These are phyloP conservation scores for Xylaria sp. DNA, from an alignment of 2,329 filamentous ascomycete species.

Conservation along the genomic window DNA sequence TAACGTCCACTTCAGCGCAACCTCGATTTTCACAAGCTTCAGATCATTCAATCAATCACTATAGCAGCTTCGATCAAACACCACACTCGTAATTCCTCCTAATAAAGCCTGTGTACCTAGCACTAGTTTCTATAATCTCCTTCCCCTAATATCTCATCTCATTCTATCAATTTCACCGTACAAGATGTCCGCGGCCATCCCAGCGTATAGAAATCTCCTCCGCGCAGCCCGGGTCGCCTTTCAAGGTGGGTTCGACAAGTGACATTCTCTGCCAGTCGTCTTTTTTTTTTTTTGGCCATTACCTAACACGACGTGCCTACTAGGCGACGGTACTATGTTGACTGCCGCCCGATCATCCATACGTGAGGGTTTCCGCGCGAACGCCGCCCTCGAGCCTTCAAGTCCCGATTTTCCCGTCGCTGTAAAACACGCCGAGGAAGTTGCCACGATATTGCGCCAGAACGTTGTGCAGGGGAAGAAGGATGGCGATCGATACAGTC, in stretches of 20 bases:
- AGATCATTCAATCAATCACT: background rate
- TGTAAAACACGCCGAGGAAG: conserved; percentile 82
- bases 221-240: conserved; percentile 87
- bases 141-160: background rate
- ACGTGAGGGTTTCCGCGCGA: conserved; percentile 76
- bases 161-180: background rate
- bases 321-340: conserved; percentile 77
- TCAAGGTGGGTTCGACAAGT: conserved; percentile 65
- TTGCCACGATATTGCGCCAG: conserved; percentile 79
- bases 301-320: conserved; percentile 5
- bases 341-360: conserved; percentile 77
- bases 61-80: background rate
- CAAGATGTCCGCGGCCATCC: conserved; percentile 58
- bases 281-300: background rate
- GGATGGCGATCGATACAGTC: conserved; percentile 68
- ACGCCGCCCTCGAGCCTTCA: conserved; percentile 66
- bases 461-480: conserved; percentile 88
- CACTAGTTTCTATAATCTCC: background rate
- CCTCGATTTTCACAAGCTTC: conserved; percentile 4
- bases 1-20: background rate
- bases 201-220: conserved; percentile 81
- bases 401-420: conserved; percentile 70
- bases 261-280: background rate
- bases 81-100: background rate
- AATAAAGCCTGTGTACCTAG: background rate